phyloP scores from a whole-genome alignment of 1,284 basidiomycete species.

The Puccinia brachypodii region DNA sequence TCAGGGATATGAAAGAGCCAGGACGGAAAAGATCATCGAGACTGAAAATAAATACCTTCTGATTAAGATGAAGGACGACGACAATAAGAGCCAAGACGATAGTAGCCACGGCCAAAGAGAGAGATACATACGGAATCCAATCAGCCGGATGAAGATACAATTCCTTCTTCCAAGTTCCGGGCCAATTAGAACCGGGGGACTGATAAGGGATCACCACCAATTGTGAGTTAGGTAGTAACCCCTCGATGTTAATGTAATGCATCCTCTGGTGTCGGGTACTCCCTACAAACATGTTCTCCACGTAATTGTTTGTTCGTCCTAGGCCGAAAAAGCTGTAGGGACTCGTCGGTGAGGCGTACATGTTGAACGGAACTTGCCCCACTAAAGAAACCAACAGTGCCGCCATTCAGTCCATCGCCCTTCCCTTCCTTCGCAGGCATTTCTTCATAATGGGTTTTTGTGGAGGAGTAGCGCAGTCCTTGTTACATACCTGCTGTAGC shows the following conservation, averaged over 20 bases:
- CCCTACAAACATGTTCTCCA: conserved; percentile 92
- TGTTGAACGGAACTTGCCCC: conserved; percentile 85
- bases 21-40: neutral
- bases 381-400: conserved; percentile 61
- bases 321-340: conserved; percentile 96
- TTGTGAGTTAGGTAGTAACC: conserved; percentile 95
- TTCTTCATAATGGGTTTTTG: too few relatives aligned
- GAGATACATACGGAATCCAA: conserved; percentile 95
- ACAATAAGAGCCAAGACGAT: conserved; percentile 76
- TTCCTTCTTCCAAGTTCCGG: conserved; percentile 75
- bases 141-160: conserved; percentile 89
- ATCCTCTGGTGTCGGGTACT: conserved; percentile 68
- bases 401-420: too few relatives aligned
- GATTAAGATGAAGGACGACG: conserved; percentile 80
- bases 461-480: too few relatives aligned
- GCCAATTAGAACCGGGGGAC: conserved; percentile 59
- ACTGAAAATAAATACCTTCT: conserved; percentile 63
- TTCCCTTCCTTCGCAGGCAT: too few relatives aligned
- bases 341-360: conserved; percentile 81
- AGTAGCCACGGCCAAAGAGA: conserved; percentile 76
- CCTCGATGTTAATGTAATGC: conserved; percentile 87
- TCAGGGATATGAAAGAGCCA: neutral
- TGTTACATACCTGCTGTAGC: conserved; percentile 84
- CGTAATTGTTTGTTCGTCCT: conserved; percentile 99
- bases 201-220: conserved; percentile 85